phyloP scores from a whole-genome alignment of 441 rosid genomes.

The Euphorbia corollata region DNA sequence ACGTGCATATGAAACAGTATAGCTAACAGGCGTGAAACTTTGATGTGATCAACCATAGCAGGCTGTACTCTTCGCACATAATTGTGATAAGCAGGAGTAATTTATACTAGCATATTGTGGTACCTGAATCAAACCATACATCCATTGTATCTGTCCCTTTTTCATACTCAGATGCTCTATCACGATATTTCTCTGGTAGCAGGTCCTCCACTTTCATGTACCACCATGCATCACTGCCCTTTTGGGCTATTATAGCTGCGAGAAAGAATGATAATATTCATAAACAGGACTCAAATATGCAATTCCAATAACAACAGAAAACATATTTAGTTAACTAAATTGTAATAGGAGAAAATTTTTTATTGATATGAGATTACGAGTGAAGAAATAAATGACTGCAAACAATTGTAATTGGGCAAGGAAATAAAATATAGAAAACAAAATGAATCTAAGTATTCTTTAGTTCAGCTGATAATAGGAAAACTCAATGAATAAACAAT shows the following conservation, averaged over 20 bases:
- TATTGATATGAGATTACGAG: too few relatives aligned
- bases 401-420: background rate
- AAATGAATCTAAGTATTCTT: background rate
- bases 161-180: constrained; percentile 68
- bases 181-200: constrained; percentile 72
- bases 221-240: constrained; percentile 99
- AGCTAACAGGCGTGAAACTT: background rate
- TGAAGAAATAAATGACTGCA: constrained; percentile 12
- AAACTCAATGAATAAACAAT: constrained; percentile 1
- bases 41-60: background rate
- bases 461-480: background rate
- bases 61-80: background rate
- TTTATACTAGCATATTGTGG: background rate
- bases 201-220: constrained; percentile 82
- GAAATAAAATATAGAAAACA: constrained; percentile 11
- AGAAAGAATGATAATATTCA: constrained; percentile 13
- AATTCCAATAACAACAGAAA: background rate
- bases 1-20: background rate
- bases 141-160: constrained; percentile 99
- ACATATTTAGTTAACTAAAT: background rate
- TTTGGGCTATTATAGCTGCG: constrained; percentile 69
- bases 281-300: constrained; percentile 7
- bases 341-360: too few relatives aligned
- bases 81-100: background rate
- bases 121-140: constrained; percentile 99